Conservation (phyloP, 306 rosid species). For the Ormosia semicastrata region DNA sequence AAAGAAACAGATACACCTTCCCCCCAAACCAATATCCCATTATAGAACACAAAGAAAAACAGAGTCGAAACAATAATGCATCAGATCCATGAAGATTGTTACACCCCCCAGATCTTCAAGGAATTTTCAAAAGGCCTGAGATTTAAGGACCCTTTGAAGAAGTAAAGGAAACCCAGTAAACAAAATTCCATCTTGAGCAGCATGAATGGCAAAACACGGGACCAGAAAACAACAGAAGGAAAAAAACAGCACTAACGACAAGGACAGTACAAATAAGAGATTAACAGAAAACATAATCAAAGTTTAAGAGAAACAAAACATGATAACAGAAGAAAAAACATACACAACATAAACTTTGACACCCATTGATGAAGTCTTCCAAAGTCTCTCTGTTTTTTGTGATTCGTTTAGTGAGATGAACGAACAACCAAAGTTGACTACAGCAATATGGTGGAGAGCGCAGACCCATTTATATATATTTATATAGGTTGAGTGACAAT, state of each 20-base stretch:
- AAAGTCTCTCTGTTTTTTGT: conserved; percentile 2
- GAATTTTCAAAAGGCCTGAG: conserved; percentile 9
- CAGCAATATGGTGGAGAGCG: conserved; percentile 1
- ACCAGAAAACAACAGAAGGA: neutral
- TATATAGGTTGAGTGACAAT: neutral
- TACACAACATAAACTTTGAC: conserved; percentile 94
- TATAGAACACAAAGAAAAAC: neutral
- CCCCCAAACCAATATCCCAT: neutral
- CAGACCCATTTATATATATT: conserved; percentile 27
- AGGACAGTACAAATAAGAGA: conserved; percentile 11
- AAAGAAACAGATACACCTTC: neutral
- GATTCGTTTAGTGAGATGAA: neutral
- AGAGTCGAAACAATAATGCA: neutral
- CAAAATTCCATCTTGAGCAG: conserved; percentile 9
- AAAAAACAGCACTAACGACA: conserved; percentile 8
- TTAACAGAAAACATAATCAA: conserved; percentile 6
- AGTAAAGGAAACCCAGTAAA: conserved; percentile 25
- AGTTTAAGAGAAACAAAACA: neutral
- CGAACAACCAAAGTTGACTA: conserved; percentile 31
- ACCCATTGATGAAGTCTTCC: conserved; percentile 60
- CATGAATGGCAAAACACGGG: neutral
- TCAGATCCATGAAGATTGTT: conserved; percentile 29
- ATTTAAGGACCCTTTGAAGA: conserved; percentile 14
- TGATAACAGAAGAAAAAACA: neutral
- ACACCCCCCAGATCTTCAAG: conserved; percentile 11